Evolutionary conservation across 768 basidiomycete species (phyloP).

Genomic region (Imleria badia): DNA sequence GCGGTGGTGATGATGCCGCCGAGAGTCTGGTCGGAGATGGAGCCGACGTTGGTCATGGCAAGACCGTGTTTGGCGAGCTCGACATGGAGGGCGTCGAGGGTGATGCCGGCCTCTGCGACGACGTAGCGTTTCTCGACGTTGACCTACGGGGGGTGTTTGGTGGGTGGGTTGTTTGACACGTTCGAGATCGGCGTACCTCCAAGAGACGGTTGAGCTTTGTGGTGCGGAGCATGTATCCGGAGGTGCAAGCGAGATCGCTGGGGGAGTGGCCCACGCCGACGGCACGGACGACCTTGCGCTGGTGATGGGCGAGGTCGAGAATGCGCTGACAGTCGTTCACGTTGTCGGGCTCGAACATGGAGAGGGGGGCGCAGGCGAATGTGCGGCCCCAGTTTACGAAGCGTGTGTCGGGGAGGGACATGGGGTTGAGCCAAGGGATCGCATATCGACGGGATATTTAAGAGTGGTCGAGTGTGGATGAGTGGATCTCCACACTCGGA

Average conservation of each 20-base stretch:
- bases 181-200: constrained; percentile 55
- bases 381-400: constrained; percentile 91
- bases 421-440: background rate
- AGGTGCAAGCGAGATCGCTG: constrained; percentile 89
- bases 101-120: constrained; percentile 76
- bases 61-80: constrained; percentile 64
- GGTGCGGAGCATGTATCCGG: constrained; percentile 81
- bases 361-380: constrained; percentile 65
- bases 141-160: constrained; percentile 45
- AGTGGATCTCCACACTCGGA: background rate
- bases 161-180: no score
- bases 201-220: constrained; percentile 69
- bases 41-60: constrained; percentile 91
- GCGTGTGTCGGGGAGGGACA: constrained; percentile 27
- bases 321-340: constrained; percentile 69
- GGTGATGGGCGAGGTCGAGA: constrained; percentile 76
- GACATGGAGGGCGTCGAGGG: constrained; percentile 69
- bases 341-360: constrained; percentile 73
- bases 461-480: no score
- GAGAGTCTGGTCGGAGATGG: constrained; percentile 94
- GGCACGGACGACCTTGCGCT: constrained; percentile 71
- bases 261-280: constrained; percentile 93
- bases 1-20: constrained; percentile 92
- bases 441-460: no score
- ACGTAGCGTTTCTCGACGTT: constrained; percentile 66